A percentile compares a stretch with the other conserved stretches of the same genome.
Evolutionary conservation across 2,329 filamentous ascomycete species (phyloP).

Genomic region (Fusarium sp.): DNA sequence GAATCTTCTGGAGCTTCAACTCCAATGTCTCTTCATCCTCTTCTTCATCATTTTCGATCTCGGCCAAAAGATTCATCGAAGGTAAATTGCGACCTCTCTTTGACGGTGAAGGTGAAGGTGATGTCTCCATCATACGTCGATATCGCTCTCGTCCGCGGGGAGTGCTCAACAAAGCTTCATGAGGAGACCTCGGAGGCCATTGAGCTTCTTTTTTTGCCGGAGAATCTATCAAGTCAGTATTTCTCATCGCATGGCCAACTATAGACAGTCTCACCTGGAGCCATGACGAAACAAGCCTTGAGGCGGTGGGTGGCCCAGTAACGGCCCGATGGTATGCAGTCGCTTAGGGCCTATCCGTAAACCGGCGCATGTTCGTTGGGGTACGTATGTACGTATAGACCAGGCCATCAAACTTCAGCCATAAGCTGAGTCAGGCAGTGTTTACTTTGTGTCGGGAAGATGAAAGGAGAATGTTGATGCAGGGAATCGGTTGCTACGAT

Average conservation of each 20-base stretch:
- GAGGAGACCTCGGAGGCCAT: constrained; percentile 73
- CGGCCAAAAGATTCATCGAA: constrained; percentile 46
- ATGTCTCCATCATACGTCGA: constrained; percentile 70
- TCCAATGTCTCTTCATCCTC: constrained; percentile 91
- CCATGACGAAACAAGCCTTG: constrained; percentile 33
- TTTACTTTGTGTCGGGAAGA: constrained; percentile 2
- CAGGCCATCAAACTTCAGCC: constrained; percentile 32
- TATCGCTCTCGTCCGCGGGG: constrained; percentile 81
- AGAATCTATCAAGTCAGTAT: constrained; percentile 37
- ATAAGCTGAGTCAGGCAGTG: constrained; percentile 18
- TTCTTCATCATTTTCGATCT: constrained; percentile 63
- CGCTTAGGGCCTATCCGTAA: constrained; percentile 18
- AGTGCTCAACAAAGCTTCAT: constrained; percentile 69
- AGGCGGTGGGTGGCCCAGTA: constrained; percentile 20
- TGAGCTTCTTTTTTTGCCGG: constrained; percentile 56
- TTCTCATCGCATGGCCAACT: not conserved
- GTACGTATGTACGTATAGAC: constrained; percentile 20
- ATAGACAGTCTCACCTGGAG: constrained; percentile 39
- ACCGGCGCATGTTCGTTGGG: constrained; percentile 35
- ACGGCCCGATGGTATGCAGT: constrained; percentile 30
- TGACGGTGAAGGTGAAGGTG: constrained; percentile 72
- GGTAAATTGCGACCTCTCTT: constrained; percentile 39
- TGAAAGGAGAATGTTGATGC: constrained; percentile 32
- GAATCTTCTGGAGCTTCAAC: constrained; percentile 84
- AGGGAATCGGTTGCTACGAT: constrained; percentile 27